Evolutionary conservation across 805 yeast species (phyloP).

Genomic region (Ogataea angusta): DNA sequence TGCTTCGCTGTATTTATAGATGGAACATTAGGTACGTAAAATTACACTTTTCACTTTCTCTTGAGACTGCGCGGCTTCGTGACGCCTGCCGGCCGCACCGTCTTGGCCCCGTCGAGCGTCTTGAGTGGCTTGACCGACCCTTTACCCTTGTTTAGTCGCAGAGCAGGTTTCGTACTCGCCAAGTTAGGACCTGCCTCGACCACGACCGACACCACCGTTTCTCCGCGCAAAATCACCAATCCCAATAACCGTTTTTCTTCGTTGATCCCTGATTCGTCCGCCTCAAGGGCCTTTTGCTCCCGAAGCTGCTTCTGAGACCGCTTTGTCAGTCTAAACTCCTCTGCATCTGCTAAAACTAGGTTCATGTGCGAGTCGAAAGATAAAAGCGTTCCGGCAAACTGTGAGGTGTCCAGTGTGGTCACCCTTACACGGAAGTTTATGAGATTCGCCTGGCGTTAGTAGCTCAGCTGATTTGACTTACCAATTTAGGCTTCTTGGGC

Average conservation of each 20-base stretch:
- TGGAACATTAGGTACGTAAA: conserved; percentile 1
- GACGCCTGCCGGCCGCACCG: conserved; percentile 19
- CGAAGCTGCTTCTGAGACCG: conserved; percentile 39
- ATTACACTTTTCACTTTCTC: conserved; percentile 7
- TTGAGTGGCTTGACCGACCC: conserved; percentile 32
- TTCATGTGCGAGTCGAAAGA: conserved; percentile 92
- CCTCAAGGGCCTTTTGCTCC: conserved; percentile 11
- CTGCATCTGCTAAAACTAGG: conserved; percentile 76
- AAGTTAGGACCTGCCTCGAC: conserved; percentile 62
- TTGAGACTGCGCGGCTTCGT: conserved; percentile 22
- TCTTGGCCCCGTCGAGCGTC: conserved; percentile 20
- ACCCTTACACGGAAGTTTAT: conserved; percentile 72
- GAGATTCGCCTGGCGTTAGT: conserved; percentile 50
- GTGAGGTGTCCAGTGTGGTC: conserved; percentile 72
- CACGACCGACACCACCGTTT: conserved; percentile 68
- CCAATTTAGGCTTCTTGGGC: conserved; percentile 45
- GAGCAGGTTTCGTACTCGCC: conserved; percentile 28
- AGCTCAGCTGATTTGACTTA: conserved; percentile 21
- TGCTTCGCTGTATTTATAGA: conserved; percentile 80
- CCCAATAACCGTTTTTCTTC: conserved; percentile 80
- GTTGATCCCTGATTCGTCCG: conserved; percentile 38
- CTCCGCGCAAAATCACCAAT: conserved; percentile 81
- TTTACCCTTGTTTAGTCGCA: conserved; percentile 32
- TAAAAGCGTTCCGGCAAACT: conserved; percentile 72
- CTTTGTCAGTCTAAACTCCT: conserved; percentile 75